These are phyloP conservation scores for Darksidea phi DNA, from an alignment of 495 filamentous ascomycete species.

Conservation along the genomic window DNA sequence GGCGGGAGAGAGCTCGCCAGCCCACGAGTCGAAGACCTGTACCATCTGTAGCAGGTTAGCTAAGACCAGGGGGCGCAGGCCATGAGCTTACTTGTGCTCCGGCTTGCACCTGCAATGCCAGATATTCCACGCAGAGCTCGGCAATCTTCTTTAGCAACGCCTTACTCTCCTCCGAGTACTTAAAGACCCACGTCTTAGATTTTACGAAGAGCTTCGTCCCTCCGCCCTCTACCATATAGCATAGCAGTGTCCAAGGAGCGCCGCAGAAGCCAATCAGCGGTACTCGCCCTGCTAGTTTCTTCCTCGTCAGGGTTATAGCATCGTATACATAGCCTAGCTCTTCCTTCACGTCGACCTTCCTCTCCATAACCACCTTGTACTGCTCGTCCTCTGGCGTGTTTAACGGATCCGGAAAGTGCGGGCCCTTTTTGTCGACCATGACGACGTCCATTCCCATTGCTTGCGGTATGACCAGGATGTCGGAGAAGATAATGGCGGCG, in stretches of 20 bases:
- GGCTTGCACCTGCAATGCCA: conserved; percentile 86
- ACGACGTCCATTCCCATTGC: conserved; percentile 96
- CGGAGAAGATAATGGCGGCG: conserved; percentile 97
- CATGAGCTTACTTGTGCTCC: conserved; percentile 66
- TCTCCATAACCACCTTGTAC: conserved; percentile 71
- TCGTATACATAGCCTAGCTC: conserved; percentile 93
- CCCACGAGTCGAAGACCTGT: conserved; percentile 99
- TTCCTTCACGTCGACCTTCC: conserved; percentile 75
- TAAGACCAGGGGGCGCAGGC: background rate
- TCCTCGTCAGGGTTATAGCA: conserved; percentile 85
- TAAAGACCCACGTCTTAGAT: conserved; percentile 93
- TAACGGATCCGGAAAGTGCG: conserved; percentile 86
- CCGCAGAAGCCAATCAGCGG: conserved; percentile 97
- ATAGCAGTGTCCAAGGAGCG: conserved; percentile 92
- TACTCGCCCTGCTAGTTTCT: conserved; percentile 83
- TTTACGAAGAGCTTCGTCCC: conserved; percentile 90
- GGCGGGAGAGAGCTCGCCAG: conserved; percentile 81
- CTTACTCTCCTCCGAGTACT: conserved; percentile 76
- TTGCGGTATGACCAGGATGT: conserved; percentile 96
- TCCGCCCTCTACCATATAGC: conserved; percentile 98
- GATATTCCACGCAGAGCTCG: conserved; percentile 87
- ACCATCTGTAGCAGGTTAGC: conserved; percentile 58
- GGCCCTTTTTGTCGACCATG: conserved; percentile 95
- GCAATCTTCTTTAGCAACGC: conserved; percentile 84
- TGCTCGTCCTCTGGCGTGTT: conserved; percentile 73